Base-by-base conservation (phyloP, 2,329 filamentous ascomycete species). In the Pleomassaria siparia region DNA sequence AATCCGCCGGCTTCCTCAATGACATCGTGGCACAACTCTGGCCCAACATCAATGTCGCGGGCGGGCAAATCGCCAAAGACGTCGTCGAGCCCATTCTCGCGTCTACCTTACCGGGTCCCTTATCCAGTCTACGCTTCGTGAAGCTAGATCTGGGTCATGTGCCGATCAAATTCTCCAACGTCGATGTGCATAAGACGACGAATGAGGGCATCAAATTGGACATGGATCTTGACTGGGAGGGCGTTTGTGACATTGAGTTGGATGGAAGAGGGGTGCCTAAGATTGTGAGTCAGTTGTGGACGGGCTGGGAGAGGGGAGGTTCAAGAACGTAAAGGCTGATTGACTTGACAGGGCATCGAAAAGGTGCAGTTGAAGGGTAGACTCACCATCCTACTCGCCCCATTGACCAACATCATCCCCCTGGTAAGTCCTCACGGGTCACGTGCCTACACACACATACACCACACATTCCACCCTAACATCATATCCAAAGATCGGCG, bases 1-100 rank as follows among this genome's bases (percentile, higher is more conserved):
- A n/a, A n/a, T n/a, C n/a, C n/a, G n/a, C n/a, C n/a, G 74, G 66
- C 43, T 78, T 78, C 53, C 67, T 79, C 43, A 79, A 79, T 54
- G 75, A 78, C 49, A 72, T 79, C 25, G 66, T 78, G 29, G 67
- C 56, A 12, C 74, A 76, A 45, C 58, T 79, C 57, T 79, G 76
- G 76, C 76, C 76, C 28, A 77, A 78, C 55, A 76, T 78, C 62
- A 71, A 68, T 35, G 67, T 74, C 4, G 74, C 72, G 16, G 74
- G 69, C 32, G 63, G 67, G 56, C 64, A 66, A 37, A 77, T 77
- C 65, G 62, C 71, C 33, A 78, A 77, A 51, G 70, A 76, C 4
- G 74, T 74, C 15, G 75, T 74, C 24, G 75, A 78, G 54, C 76
- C 76, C 28, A 77, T 78, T 56, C 71, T 78, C 30, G 72, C 70